Base-by-base conservation (phyloP, 2,329 filamentous ascomycete species). In the Botrytis pseudocinerea region DNA sequence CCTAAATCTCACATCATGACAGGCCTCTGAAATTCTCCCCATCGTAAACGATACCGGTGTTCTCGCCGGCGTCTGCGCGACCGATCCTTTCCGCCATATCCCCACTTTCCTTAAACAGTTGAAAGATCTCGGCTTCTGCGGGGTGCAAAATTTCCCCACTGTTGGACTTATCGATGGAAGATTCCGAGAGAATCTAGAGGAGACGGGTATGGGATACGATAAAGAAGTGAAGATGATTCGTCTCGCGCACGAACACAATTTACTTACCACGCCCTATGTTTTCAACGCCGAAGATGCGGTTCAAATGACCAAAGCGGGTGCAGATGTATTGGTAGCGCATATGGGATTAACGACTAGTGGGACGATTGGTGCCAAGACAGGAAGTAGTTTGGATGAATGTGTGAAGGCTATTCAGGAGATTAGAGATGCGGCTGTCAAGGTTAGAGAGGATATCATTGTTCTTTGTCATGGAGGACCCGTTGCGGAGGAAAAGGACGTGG, bases 71-170 rank as follows among this genome's bases (percentile, higher is more conserved):
- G 89, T 93, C 32, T 93, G 91, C 78, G 91, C 87, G 20, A 92
- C 90, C 0, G 91, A 93, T 74, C 91, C 91, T 0, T 92, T 92
- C 81, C 85, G 89, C 44, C 84, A 86, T 73, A 92, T 92, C 80
- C 82, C 85, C 3, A 78, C 81, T 8, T 92, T 93, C 77, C 83
- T 93, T 25, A 79, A 80, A 28, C 85, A 92, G 78, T 82, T 93
- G 51, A 86, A 87, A 71, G 85, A 85, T 1, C 81, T 91, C 25
- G 91, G 91, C 0, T 92, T 93, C 76, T 87, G 87, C 2, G 91
- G 91, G 2, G 85, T 93, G 22, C 91, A 93, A 80, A 93, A 93
- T 77, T 93, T 93, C 79, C 91, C 91, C 1, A 93, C 91, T 0
- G 90, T 93, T 2, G 91, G 91, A 0, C 82, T 93, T 35, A 90